A percentile compares a stretch with the other conserved stretches of the same genome.
Evolutionary conservation across 2,329 filamentous ascomycete species (phyloP).

Genomic region (Colletotrichum acutatum): DNA sequence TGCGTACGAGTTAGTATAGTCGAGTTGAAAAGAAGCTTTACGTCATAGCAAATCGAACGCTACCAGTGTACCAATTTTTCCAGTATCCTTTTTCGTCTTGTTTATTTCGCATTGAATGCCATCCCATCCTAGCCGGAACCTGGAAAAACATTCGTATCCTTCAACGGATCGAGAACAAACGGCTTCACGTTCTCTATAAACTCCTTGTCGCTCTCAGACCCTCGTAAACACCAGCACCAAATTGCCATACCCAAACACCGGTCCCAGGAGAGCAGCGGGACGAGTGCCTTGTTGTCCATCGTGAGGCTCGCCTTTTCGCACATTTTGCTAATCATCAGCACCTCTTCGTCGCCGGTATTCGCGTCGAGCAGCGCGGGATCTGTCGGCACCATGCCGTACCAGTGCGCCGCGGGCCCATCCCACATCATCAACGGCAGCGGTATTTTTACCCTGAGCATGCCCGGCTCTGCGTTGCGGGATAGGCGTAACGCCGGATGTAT

Average conservation of each 20-base stretch:
- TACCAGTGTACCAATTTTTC: not conserved
- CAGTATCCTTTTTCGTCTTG: not conserved
- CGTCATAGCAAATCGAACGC: not conserved
- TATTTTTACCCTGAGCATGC: conserved; percentile 8
- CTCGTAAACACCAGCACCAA: conserved; percentile 28
- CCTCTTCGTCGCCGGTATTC: not conserved
- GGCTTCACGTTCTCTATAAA: conserved; percentile 28
- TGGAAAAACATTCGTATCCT: not conserved
- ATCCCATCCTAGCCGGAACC: not conserved
- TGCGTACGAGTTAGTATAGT: not conserved
- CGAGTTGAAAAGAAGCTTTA: not conserved
- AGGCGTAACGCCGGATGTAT: conserved; percentile 19
- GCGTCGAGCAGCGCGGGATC: conserved; percentile 7
- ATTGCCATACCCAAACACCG: conserved; percentile 27
- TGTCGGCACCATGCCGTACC: conserved; percentile 9
- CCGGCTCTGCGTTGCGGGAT: conserved; percentile 20
- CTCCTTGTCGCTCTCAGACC: conserved; percentile 21
- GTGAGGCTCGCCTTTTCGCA: conserved; percentile 9
- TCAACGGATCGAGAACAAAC: conserved; percentile 19
- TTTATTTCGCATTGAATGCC: not conserved
- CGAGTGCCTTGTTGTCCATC: conserved; percentile 21
- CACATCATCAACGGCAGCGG: conserved; percentile 19
- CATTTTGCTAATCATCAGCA: conserved; percentile 16
- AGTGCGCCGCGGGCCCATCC: conserved; percentile 16
- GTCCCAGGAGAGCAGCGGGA: conserved; percentile 22